Percentiles rank a stretch among this genome's conserved stretches.
Evolutionary conservation across 2,329 filamentous ascomycete species (phyloP).

Genomic region (Pseudogymnoascus sp.): DNA sequence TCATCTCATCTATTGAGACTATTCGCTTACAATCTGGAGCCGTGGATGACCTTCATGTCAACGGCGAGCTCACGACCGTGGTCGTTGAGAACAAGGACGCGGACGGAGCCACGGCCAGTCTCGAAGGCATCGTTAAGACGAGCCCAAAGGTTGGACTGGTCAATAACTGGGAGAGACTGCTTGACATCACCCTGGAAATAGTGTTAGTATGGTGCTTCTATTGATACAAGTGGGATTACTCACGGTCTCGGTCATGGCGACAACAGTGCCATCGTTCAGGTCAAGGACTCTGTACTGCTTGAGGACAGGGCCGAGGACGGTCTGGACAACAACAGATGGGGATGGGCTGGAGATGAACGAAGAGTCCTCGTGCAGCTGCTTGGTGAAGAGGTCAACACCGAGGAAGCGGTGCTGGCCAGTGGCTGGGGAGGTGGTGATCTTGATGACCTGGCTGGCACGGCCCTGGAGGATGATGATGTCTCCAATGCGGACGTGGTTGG

Average conservation of each 20-base stretch:
- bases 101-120: constrained; percentile 85
- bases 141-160: constrained; percentile 82
- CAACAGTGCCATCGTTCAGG: constrained; percentile 77
- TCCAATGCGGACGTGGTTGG: constrained; percentile 98
- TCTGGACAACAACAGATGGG: constrained; percentile 95
- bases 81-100: constrained; percentile 93
- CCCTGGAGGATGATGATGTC: constrained; percentile 98
- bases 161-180: constrained; percentile 85
- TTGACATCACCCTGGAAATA: constrained; percentile 71
- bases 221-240: not conserved
- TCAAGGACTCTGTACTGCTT: constrained; percentile 99
- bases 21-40: constrained; percentile 51
- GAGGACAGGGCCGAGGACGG: constrained; percentile 98
- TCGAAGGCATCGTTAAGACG: constrained; percentile 79
- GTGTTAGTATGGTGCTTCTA: not conserved
- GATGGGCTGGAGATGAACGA: constrained; percentile 96
- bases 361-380: constrained; percentile 98
- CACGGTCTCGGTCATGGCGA: constrained; percentile 91
- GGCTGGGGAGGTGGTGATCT: constrained; percentile 95
- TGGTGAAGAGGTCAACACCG: constrained; percentile 99
- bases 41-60: constrained; percentile 98
- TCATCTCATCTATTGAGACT: constrained; percentile 11
- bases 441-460: constrained; percentile 98
- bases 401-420: constrained; percentile 99
- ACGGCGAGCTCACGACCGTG: constrained; percentile 89